Conservation (phyloP, 257 asterid species). For the Striga asiatica region DNA sequence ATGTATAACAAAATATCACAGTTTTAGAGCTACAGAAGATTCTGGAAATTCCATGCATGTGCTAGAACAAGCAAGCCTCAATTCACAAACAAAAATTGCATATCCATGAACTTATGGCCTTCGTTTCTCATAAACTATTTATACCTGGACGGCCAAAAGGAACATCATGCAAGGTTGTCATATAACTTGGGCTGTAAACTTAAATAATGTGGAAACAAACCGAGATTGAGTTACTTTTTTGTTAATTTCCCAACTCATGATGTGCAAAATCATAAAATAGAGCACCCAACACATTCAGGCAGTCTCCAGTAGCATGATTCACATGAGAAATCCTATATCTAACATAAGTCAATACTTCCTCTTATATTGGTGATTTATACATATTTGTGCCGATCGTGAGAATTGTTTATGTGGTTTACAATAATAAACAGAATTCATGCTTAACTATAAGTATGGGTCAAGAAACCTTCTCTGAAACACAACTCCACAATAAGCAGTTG, state of each 20-base stretch:
- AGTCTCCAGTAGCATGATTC: too few species aligned
- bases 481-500: too few species aligned
- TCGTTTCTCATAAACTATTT: not conserved
- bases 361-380: too few species aligned
- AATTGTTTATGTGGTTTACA: too few species aligned
- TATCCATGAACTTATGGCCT: not conserved
- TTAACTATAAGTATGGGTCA: too few species aligned
- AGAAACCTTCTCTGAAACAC: too few species aligned
- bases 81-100: not conserved
- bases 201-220: not conserved
- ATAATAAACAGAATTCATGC: too few species aligned
- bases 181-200: not conserved
- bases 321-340: too few species aligned
- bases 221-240: not conserved
- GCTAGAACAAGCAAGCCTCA: constrained; percentile 2
- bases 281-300: too few species aligned
- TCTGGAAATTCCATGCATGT: not conserved
- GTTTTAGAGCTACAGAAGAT: not conserved
- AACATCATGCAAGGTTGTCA: not conserved
- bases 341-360: too few species aligned
- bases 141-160: not conserved
- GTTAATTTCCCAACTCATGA: not conserved
- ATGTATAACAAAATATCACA: not conserved
- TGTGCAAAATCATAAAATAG: not conserved
- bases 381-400: too few species aligned